phyloP scores from a whole-genome alignment of 371 early-diverging fungal species.

The Circinella umbellata region DNA sequence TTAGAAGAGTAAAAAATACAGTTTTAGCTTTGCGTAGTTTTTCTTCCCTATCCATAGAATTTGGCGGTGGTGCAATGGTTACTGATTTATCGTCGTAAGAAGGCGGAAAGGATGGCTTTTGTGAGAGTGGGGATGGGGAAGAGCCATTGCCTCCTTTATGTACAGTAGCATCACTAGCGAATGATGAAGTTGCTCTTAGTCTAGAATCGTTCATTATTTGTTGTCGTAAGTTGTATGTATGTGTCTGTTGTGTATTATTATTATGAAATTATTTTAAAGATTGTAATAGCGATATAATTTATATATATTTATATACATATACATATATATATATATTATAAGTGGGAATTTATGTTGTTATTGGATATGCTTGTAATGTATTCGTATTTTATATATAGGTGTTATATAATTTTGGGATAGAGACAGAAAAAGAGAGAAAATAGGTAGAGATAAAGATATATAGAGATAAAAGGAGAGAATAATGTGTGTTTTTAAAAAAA shows the following conservation, averaged over 20 bases:
- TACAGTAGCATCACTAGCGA: conserved; percentile 25
- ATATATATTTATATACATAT: not conserved
- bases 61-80: conserved; percentile 14
- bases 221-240: too few relatives aligned
- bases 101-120: conserved; percentile 19
- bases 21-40: conserved; percentile 16
- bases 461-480: not conserved
- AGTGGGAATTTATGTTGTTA: too few relatives aligned
- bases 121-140: conserved; percentile 20
- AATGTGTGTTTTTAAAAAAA: conserved; percentile 12
- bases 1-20: conserved; percentile 6
- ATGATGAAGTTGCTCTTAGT: conserved; percentile 22
- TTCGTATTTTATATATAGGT: too few relatives aligned
- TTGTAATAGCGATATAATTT: not conserved
- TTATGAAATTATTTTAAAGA: too few relatives aligned
- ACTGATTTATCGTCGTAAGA: conserved; percentile 17
- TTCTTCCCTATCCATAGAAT: not conserved
- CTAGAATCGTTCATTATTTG: conserved; percentile 18
- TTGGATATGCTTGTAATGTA: too few relatives aligned
- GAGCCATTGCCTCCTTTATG: conserved; percentile 8
- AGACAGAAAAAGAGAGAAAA: too few relatives aligned
- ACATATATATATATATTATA: not conserved
- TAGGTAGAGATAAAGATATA: not conserved
- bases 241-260: too few relatives aligned
- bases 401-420: too few relatives aligned